A percentile compares a stretch with the other conserved stretches of the same genome.
Conservation (phyloP, 108 stramenopile species). For the Thalassiosira profunda region DNA sequence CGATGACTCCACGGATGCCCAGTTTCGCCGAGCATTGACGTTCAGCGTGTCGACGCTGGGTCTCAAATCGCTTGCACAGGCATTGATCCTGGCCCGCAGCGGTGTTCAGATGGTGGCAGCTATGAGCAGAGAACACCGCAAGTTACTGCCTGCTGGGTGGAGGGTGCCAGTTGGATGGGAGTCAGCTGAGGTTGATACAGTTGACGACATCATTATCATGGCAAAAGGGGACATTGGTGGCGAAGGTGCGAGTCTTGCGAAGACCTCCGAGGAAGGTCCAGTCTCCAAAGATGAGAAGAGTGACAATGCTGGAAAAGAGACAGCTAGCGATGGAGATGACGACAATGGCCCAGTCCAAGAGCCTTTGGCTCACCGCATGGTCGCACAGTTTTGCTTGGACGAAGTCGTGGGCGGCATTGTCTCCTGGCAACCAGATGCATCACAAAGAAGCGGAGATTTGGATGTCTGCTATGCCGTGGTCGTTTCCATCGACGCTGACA, state of each 20-base stretch:
- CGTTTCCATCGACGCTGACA: conserved; percentile 15
- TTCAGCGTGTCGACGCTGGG: conserved; percentile 20
- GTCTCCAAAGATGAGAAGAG: neutral
- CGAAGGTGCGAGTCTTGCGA: neutral
- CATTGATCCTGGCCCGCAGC: conserved; percentile 22
- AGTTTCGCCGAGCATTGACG: conserved; percentile 27
- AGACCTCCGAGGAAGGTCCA: neutral
- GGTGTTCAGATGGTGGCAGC: conserved; percentile 15
- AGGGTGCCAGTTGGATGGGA: conserved; percentile 33
- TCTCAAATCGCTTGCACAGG: conserved; percentile 41
- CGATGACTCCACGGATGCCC: neutral
- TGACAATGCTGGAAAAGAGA: neutral
- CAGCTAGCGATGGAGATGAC: neutral
- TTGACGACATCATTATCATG: conserved; percentile 44
- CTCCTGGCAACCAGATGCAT: conserved; percentile 9
- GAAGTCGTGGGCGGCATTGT: conserved; percentile 36
- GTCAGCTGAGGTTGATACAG: conserved; percentile 19
- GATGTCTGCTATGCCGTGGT: conserved; percentile 19
- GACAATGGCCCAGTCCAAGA: neutral
- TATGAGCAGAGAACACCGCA: neutral
- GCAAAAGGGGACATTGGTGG: neutral
- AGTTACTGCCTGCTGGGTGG: conserved; percentile 24
- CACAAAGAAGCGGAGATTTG: neutral
- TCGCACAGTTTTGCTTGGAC: conserved; percentile 4
- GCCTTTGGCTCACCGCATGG: neutral